Percentiles rank a stretch among this genome's conserved stretches.
Conservation (phyloP, 805 yeast genomes). For the Metschnikowia aberdeeniae region DNA sequence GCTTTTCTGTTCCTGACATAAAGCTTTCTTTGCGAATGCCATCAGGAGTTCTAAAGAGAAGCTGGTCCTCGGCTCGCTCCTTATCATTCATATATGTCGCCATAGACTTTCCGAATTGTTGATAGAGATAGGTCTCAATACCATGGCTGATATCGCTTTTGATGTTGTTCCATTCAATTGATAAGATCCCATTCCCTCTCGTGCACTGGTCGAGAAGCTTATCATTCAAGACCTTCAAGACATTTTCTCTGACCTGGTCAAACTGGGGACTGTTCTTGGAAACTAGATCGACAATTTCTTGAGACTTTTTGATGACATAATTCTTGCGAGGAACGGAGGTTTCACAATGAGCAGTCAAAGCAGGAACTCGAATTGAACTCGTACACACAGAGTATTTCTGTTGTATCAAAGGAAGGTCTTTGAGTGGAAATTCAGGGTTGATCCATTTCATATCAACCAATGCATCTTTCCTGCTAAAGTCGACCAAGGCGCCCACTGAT, state of each 20-base stretch:
- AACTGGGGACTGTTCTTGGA: slow-evolving; percentile 26
- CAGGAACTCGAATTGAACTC: slow-evolving; percentile 5
- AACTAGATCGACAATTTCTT: slow-evolving; percentile 27
- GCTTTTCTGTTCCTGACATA: slow-evolving; percentile 7
- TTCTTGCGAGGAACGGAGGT: slow-evolving; percentile 20
- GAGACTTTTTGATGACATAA: slow-evolving; percentile 20
- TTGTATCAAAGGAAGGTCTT: slow-evolving; percentile 12
- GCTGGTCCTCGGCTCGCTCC: slow-evolving; percentile 13
- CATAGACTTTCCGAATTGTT: slow-evolving; percentile 27
- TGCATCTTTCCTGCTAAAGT: slow-evolving; percentile 8
- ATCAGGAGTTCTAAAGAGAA: slow-evolving; percentile 12
- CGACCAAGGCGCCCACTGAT: slow-evolving; percentile 14
- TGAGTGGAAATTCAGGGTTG: slow-evolving; percentile 23
- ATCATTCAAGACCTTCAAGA: slow-evolving; percentile 29
- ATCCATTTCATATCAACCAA: slow-evolving; percentile 9
- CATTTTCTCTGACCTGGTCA: slow-evolving; percentile 23
- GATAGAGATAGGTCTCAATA: slow-evolving; percentile 33
- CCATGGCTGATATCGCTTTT: slow-evolving; percentile 35
- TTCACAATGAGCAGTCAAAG: slow-evolving; percentile 15
- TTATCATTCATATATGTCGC: slow-evolving; percentile 8
- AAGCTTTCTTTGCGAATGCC: slow-evolving; percentile 8
- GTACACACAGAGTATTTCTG: slow-evolving; percentile 3
- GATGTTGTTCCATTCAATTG: slow-evolving; percentile 43
- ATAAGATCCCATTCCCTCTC: slow-evolving; percentile 31
- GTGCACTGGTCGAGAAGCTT: slow-evolving; percentile 37